Conservation (phyloP, 2,329 filamentous ascomycete species). For the Cytospora leucostoma region DNA sequence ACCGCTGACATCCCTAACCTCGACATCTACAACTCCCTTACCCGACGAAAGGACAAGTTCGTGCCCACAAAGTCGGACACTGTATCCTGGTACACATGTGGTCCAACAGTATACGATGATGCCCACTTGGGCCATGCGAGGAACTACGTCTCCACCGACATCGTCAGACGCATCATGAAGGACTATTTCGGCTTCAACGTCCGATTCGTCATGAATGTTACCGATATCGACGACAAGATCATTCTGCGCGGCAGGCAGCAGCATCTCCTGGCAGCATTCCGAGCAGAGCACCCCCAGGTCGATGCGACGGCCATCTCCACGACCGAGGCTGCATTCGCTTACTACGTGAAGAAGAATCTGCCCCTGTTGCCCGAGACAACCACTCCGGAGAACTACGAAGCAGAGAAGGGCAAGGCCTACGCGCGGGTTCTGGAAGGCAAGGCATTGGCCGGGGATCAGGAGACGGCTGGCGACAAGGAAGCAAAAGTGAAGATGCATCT, state of each 20-base stretch:
- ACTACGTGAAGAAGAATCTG: constrained; percentile 58
- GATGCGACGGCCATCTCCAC: constrained; percentile 34
- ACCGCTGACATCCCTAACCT: constrained; percentile 21
- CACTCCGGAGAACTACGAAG: constrained; percentile 48
- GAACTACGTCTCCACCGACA: constrained; percentile 90
- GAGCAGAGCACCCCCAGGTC: constrained; percentile 52
- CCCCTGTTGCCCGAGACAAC: constrained; percentile 49
- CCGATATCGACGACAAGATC: constrained; percentile 75
- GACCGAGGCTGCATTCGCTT: constrained; percentile 51
- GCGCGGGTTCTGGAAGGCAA: constrained; percentile 54
- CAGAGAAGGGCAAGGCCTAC: constrained; percentile 54
- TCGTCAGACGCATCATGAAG: constrained; percentile 77
- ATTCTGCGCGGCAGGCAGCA: constrained; percentile 62
- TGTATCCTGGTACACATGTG: constrained; percentile 86
- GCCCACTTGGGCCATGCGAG: constrained; percentile 77
- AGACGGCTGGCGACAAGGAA: constrained; percentile 71
- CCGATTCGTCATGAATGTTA: constrained; percentile 91
- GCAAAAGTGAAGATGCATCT: constrained; percentile 92
- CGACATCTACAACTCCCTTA: constrained; percentile 26
- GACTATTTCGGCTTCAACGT: constrained; percentile 84
- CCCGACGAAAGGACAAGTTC: constrained; percentile 26
- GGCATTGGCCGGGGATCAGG: constrained; percentile 54
- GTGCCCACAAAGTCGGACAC: constrained; percentile 51
- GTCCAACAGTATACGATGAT: constrained; percentile 83
- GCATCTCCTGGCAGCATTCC: constrained; percentile 59